Evolutionary conservation across 805 yeast genomes (phyloP), one percentile per base, ranked within the genome.

Genomic region (Candida mattraensis): DNA sequence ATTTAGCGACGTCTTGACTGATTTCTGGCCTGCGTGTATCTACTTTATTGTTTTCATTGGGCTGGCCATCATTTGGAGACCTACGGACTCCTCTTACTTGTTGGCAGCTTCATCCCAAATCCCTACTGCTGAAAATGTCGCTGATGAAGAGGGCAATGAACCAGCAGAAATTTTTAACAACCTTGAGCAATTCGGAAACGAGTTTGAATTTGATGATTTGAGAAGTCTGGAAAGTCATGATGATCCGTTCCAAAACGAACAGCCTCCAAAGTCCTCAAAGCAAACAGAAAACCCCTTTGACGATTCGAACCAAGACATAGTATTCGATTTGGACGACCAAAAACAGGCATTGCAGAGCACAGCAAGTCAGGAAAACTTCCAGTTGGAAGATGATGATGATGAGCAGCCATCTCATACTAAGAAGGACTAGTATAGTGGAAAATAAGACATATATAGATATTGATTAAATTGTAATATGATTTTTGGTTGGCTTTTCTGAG

Each of bases 1-100:
- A 63, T 76, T 87, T 28, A 78, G 94, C 54, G 89, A 87, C 68
- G 87, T 93, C 53, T 63, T 87, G 35, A 73, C 83, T 28, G 96
- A 91, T 51, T 94, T 95, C 67, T 89, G 98, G 96, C 95, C 96
- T 24, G 81, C 95, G 31, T 73, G 87, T 31, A 82, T 88, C 10
- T 93, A 87, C 64, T 87, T 85, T 55, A 63, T 81, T 30, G 89
- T 89, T 24, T 89, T 93, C 59, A 74, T 83, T 51, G 76, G 88
- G 7, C 72, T 93, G 45, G 86, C 96, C 5, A 78, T 88, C 67
- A 76, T 93, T 45, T 93, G 99, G 99, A 82, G 99, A 62, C 99
- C 99, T 35, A 91, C 97, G 0, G 93, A 84, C 50, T 87, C 95
- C 25, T 88, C 96, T 39, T 85, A 89, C 54, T 82, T 94, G 77